Evolutionary conservation across 169 alveolate species (phyloP).

Genomic region (Besnoitia besnoiti): DNA sequence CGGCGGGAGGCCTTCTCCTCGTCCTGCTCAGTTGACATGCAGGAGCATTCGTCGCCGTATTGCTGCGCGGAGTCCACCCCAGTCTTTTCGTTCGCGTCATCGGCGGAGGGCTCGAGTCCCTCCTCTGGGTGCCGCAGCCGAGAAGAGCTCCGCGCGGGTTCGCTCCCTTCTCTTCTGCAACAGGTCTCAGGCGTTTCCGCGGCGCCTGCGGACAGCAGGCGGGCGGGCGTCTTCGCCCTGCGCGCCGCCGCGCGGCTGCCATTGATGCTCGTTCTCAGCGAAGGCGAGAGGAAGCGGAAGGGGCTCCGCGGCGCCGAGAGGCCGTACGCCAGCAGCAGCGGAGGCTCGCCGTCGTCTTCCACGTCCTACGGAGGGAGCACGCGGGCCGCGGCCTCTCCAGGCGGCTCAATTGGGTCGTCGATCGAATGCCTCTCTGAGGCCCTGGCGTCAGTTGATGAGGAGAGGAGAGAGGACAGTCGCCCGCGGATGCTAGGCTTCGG

Average conservation of each 20-base stretch:
- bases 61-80: background rate
- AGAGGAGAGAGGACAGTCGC: background rate
- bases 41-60: background rate
- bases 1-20: background rate
- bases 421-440: background rate
- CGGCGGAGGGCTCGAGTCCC: background rate
- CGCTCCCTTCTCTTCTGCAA: background rate
- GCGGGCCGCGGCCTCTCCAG: background rate
- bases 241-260: background rate
- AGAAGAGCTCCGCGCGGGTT: background rate
- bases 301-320: background rate
- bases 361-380: conserved; percentile 7
- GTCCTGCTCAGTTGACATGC: background rate
- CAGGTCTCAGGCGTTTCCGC: background rate
- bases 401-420: background rate
- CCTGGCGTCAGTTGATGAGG: background rate
- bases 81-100: background rate
- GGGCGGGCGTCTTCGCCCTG: background rate
- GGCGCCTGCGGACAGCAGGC: background rate
- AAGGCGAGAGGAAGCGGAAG: background rate
- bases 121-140: background rate
- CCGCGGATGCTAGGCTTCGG: background rate
- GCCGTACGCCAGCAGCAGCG: background rate
- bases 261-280: background rate
- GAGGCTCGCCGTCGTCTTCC: background rate